phyloP scores from a whole-genome alignment of 148 eudicot species.

The Cornus controversa region DNA sequence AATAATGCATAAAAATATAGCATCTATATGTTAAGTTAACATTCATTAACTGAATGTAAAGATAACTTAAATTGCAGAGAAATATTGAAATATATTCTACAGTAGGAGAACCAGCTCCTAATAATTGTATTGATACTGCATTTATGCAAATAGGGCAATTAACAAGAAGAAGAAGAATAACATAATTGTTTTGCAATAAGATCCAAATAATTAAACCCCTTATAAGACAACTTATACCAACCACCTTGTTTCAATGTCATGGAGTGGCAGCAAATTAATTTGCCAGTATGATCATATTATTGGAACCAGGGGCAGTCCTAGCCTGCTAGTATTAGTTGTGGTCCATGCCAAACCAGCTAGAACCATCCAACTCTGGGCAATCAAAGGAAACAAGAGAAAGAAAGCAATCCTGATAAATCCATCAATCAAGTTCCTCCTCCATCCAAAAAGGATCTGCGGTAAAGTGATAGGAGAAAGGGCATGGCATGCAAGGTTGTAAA shows the following conservation, averaged over 20 bases:
- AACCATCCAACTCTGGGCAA: conserved; percentile 1
- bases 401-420: no score
- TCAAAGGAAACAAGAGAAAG: not conserved
- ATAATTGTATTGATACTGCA: not conserved
- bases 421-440: no score
- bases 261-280: no score
- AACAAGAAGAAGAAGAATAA: not conserved
- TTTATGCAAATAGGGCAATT: not conserved
- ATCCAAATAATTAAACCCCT: not conserved
- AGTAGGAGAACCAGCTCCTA: not conserved
- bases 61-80: not conserved
- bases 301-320: not conserved
- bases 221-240: not conserved
- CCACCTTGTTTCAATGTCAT: no score
- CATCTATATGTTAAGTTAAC: not conserved
- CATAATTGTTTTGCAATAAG: not conserved
- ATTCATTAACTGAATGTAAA: not conserved
- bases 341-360: conserved; percentile 4
- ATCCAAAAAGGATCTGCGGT: not conserved
- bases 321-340: not conserved
- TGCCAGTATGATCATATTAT: no score
- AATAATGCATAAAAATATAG: not conserved
- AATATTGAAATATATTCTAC: not conserved
- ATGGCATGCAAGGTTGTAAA: not conserved
- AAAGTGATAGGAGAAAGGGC: not conserved